Percentiles rank a stretch among this genome's conserved stretches.
phyloP scores from a whole-genome alignment of 768 basidiomycete genomes.

The Trametes gibbosa region DNA sequence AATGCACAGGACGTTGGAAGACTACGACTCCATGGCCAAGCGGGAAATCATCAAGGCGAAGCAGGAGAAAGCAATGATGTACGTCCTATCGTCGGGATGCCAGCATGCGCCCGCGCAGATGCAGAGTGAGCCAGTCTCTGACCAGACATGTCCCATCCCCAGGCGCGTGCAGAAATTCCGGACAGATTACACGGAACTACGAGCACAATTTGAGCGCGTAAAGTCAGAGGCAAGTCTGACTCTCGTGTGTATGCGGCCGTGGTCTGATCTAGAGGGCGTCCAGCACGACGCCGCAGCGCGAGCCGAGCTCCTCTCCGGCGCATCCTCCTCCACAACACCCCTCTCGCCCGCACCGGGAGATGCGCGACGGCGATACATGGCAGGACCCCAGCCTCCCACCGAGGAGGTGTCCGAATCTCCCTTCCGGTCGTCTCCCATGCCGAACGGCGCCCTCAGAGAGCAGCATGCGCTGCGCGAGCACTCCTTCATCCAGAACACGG shows the following conservation, averaged over 20 bases:
- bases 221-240: constrained; percentile 52
- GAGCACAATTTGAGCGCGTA: constrained; percentile 75
- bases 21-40: constrained; percentile 96
- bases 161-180: constrained; percentile 95
- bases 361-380: constrained; percentile 62
- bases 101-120: background rate
- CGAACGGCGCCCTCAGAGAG: constrained; percentile 58
- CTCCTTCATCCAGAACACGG: constrained; percentile 81
- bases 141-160: background rate
- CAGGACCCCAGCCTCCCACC: constrained; percentile 27
- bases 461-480: constrained; percentile 85
- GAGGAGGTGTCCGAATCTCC: constrained; percentile 76
- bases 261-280: background rate
- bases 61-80: constrained; percentile 95
- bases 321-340: constrained; percentile 36
- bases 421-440: constrained; percentile 63
- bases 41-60: constrained; percentile 95
- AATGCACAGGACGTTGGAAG: constrained; percentile 91
- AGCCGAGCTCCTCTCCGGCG: constrained; percentile 58
- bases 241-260: constrained; percentile 19
- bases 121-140: no score
- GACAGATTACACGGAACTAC: constrained; percentile 79
- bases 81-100: constrained; percentile 25
- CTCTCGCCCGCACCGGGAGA: constrained; percentile 49
- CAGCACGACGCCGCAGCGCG: constrained; percentile 63